phyloP scores from a whole-genome alignment of 495 filamentous ascomycete genomes.

The Saxophila tyrrhenica region DNA sequence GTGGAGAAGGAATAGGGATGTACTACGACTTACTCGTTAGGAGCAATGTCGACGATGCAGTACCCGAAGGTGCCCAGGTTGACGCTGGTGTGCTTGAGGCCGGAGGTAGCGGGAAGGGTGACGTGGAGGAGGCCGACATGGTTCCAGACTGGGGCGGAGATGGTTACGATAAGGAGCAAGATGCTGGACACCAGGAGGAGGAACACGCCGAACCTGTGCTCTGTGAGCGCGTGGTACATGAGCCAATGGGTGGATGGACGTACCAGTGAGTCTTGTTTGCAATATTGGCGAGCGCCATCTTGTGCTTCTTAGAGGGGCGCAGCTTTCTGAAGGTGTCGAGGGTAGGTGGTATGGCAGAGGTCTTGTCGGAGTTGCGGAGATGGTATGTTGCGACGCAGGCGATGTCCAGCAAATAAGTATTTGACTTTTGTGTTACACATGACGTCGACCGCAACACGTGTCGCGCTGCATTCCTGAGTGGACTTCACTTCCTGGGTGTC shows the following conservation, averaged over 20 bases:
- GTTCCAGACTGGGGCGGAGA: conserved; percentile 45
- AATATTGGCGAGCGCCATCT: not conserved
- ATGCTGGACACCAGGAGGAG: conserved; percentile 43
- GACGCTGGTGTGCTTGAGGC: conserved; percentile 22
- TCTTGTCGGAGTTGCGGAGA: not conserved
- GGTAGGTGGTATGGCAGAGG: not conserved
- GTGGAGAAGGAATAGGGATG: not conserved
- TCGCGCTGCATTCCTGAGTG: not conserved
- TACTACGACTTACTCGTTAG: not conserved
- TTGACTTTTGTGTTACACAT: not conserved
- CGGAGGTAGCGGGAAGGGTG: conserved; percentile 30
- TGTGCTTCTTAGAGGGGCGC: not conserved
- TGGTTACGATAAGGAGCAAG: conserved; percentile 46
- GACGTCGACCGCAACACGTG: not conserved
- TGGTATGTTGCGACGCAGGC: not conserved
- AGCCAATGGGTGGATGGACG: not conserved
- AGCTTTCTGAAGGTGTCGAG: not conserved
- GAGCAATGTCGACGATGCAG: conserved; percentile 34
- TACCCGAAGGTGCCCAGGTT: conserved; percentile 48
- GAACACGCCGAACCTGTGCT: conserved; percentile 39
- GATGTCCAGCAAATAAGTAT: not conserved
- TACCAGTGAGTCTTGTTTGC: conserved; percentile 1
- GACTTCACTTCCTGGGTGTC: too few relatives aligned
- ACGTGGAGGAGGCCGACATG: conserved; percentile 42
- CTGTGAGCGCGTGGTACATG: not conserved